Conservation (phyloP, 192 early-diverging fungal species). For the Irineochytrium annulatum region DNA sequence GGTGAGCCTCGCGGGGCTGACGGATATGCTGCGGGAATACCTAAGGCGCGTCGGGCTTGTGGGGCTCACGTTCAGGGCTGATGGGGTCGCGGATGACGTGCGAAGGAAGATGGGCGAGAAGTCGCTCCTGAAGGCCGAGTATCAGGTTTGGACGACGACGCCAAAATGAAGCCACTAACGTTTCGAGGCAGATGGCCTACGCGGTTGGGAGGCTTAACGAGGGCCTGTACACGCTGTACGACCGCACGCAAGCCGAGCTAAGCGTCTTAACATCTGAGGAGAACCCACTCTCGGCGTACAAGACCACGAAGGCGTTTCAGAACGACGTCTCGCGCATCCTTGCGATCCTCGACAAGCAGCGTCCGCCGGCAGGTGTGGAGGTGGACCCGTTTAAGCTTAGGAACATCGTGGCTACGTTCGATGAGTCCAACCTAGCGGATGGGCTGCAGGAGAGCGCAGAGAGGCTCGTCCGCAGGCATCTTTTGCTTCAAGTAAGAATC, state of each 20-base stretch:
- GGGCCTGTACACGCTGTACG: slow-evolving; percentile 25
- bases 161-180: not conserved
- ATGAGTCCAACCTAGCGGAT: slow-evolving; percentile 24
- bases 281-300: slow-evolving; percentile 15
- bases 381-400: slow-evolving; percentile 34
- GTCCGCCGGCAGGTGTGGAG: slow-evolving; percentile 11
- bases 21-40: slow-evolving; percentile 19
- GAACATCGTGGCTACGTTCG: slow-evolving; percentile 31
- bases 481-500: slow-evolving; percentile 24
- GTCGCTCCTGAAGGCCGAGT: slow-evolving; percentile 31
- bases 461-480: slow-evolving; percentile 25
- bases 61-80: slow-evolving; percentile 26
- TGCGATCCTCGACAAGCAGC: slow-evolving; percentile 27
- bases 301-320: slow-evolving; percentile 18
- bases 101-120: slow-evolving; percentile 20
- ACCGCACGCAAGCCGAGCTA: slow-evolving; percentile 23
- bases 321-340: slow-evolving; percentile 22
- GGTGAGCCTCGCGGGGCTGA: slow-evolving; percentile 17
- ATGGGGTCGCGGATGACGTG: slow-evolving; percentile 26
- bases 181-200: slow-evolving; percentile 32
- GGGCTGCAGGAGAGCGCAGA: slow-evolving; percentile 28
- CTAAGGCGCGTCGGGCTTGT: slow-evolving; percentile 25
- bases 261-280: slow-evolving; percentile 1
- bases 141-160: slow-evolving; percentile 14
- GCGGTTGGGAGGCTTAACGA: slow-evolving; percentile 40